Evolutionary conservation across 169 alveolate species (phyloP).

Genomic region (Plasmodium yoelii): DNA sequence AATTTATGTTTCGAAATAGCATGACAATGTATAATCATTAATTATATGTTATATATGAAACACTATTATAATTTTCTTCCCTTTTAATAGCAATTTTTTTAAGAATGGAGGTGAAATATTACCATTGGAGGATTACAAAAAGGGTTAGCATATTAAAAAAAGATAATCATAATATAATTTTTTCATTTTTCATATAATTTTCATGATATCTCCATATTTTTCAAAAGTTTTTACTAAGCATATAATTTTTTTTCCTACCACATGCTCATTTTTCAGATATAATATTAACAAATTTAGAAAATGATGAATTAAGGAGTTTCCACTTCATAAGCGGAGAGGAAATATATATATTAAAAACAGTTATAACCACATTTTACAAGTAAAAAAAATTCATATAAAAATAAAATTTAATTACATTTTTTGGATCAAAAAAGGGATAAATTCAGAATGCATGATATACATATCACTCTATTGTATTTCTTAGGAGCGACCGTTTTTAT

Average conservation of each 20-base stretch:
- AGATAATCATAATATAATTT: not conserved
- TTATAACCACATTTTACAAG: slow-evolving; percentile 36
- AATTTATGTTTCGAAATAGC: too few relatives aligned
- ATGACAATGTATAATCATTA: not conserved
- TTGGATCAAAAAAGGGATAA: not conserved
- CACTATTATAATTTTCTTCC: not conserved
- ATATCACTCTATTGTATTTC: not conserved
- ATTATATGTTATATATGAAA: not conserved
- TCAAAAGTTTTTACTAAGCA: too few relatives aligned
- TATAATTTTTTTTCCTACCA: not conserved
- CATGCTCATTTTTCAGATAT: slow-evolving; percentile 20
- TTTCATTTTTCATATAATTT: too few relatives aligned
- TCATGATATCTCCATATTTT: too few relatives aligned
- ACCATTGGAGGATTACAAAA: slow-evolving; percentile 54
- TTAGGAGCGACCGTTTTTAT: slow-evolving; percentile 42
- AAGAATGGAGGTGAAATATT: slow-evolving; percentile 62
- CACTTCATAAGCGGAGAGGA: slow-evolving; percentile 42
- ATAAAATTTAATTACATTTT: not conserved
- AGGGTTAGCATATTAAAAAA: slow-evolving; percentile 6
- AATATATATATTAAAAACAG: slow-evolving; percentile 28
- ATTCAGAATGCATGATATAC: not conserved
- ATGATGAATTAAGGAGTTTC: slow-evolving; percentile 25
- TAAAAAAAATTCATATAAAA: not conserved
- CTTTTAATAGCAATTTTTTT: slow-evolving; percentile 52
- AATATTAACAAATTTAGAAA: slow-evolving; percentile 30